Evolutionary conservation across 768 basidiomycete species (phyloP).

Genomic region (Amanita muscaria): DNA sequence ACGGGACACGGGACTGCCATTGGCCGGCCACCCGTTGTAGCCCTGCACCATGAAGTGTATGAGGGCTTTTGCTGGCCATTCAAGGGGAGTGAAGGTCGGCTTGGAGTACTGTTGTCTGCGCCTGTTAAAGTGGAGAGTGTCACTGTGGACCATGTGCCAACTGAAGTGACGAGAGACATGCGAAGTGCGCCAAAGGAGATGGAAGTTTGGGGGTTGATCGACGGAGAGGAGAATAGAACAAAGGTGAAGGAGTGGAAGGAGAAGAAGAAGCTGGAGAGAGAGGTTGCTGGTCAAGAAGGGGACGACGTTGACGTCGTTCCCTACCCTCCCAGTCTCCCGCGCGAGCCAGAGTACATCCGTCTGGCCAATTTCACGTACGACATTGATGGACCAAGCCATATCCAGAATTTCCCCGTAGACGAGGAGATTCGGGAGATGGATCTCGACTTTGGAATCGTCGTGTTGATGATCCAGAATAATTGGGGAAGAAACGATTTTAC

Average conservation of each 20-base stretch:
- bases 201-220: conserved; percentile 88
- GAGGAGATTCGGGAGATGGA: conserved; percentile 58
- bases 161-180: conserved; percentile 75
- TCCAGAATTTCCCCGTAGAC: conserved; percentile 77
- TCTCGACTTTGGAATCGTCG: conserved; percentile 80
- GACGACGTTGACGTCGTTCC: conserved; percentile 21
- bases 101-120: conserved; percentile 72
- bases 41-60: conserved; percentile 77
- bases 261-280: conserved; percentile 29
- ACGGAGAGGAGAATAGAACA: conserved; percentile 61
- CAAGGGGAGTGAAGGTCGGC: conserved; percentile 62
- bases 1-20: conserved; percentile 54
- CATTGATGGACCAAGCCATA: conserved; percentile 44
- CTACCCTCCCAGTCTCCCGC: conserved; percentile 43
- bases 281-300: conserved; percentile 18
- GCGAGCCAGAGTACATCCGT: conserved; percentile 43
- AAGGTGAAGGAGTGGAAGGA: conserved; percentile 51
- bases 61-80: conserved; percentile 95
- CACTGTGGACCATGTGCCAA: conserved; percentile 83
- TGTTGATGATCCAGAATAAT: conserved; percentile 72
- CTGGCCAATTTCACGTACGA: conserved; percentile 64
- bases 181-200: conserved; percentile 75
- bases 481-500: conserved; percentile 83
- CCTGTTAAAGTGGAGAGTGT: conserved; percentile 70
- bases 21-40: conserved; percentile 79